phyloP scores from a whole-genome alignment of 2,329 filamentous ascomycete species.

The Penicillium sp. region DNA sequence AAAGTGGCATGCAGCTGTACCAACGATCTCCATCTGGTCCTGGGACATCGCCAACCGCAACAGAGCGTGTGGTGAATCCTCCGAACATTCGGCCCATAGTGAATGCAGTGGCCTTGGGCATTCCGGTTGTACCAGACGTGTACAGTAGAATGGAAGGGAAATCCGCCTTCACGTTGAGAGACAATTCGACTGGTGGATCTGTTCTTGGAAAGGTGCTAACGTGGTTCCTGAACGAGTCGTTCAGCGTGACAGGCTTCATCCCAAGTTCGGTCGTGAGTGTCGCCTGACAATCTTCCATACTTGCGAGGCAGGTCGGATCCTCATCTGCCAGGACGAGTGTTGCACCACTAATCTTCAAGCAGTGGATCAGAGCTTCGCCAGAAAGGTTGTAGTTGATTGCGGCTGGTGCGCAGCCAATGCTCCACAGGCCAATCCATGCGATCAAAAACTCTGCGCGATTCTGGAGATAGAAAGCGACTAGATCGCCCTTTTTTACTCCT shows the following conservation, averaged over 20 bases:
- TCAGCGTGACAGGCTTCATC: slow-evolving; percentile 58
- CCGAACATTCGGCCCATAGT: slow-evolving; percentile 51
- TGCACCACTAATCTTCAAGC: slow-evolving; percentile 59
- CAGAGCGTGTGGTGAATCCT: slow-evolving; percentile 35
- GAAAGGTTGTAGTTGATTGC: slow-evolving; percentile 71
- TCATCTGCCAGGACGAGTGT: slow-evolving; percentile 61
- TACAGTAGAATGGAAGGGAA: slow-evolving; percentile 68
- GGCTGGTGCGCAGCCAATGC: slow-evolving; percentile 67
- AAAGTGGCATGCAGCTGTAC: slow-evolving; percentile 76
- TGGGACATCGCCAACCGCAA: slow-evolving; percentile 28
- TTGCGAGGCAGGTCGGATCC: slow-evolving; percentile 52
- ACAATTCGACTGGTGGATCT: slow-evolving; percentile 57
- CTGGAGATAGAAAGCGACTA: slow-evolving; percentile 66
- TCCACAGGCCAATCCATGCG: slow-evolving; percentile 63
- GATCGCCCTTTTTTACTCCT: slow-evolving; percentile 59
- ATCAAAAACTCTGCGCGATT: slow-evolving; percentile 69
- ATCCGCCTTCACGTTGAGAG: slow-evolving; percentile 51
- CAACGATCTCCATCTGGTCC: slow-evolving; percentile 56
- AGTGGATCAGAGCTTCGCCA: slow-evolving; percentile 65
- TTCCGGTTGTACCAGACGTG: slow-evolving; percentile 73
- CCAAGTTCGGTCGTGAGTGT: slow-evolving; percentile 57
- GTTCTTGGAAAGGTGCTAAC: slow-evolving; percentile 51
- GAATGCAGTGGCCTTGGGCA: slow-evolving; percentile 70
- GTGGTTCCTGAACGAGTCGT: slow-evolving; percentile 48
- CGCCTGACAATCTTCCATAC: slow-evolving; percentile 55